Evolutionary conservation across 805 yeast genomes (phyloP), one percentile per base, ranked within the genome.

Genomic region (Jamesozyma piceae): DNA sequence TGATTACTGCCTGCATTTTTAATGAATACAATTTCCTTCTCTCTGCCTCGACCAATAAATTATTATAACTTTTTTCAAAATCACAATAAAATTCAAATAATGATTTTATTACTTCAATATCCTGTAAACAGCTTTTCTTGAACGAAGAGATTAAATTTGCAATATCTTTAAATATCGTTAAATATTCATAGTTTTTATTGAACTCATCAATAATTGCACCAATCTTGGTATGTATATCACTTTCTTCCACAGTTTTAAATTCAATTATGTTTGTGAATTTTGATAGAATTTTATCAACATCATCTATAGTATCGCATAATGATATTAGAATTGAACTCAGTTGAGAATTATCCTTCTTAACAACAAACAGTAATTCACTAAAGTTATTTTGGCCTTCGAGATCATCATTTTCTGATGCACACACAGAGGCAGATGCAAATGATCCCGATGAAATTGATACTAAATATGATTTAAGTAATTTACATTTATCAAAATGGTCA

Each of bases 401-500:
- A 24, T 24, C 28, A 24, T 8, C 11, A 24, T 24, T 24, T 24
- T 24, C n/a, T 18, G 19, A 5, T 32, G 35, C 4, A 5, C n/a
- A n/a, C n/a, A n/a, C n/a, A n/a, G n/a, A n/a, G n/a, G n/a, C n/a
- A n/a, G n/a, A n/a, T 18, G n/a, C 10, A 5, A 11, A 19, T 19
- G 15, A 20, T 13, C 18, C n/a, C 14, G 35, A 10, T 5, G 36
- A 14, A n/a, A 3, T 34, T 5, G 13, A n/a, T 0, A 60, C 53
- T n/a, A 64, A 55, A 27, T 29, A 27, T 2, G 18, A 22, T 19
- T 58, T 53, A n/a, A 72, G 42, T 11, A 56, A 64, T 11, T 65
- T 51, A 50, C 95, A 83, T 55, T 84, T 87, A 59, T 88, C 96
- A 53, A 79, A 86, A 63, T 88, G 95, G 42, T 75, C 76, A 10